Conservation (phyloP, 2,329 filamentous ascomycete species). For the Lecanicillium sp. region DNA sequence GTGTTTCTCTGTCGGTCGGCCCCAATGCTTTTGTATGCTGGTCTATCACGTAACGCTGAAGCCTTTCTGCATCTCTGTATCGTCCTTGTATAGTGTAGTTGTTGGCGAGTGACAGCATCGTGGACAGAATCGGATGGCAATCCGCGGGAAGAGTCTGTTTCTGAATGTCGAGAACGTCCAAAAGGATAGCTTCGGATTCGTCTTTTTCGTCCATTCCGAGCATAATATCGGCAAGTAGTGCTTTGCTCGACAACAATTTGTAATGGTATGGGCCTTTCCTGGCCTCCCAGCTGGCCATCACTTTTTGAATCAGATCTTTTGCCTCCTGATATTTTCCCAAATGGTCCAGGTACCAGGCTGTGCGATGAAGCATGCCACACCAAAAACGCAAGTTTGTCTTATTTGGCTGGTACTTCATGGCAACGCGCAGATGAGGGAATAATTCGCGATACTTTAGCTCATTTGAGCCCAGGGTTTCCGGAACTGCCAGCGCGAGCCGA, state of each 20-base stretch:
- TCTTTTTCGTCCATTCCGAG: background rate
- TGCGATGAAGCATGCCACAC: background rate
- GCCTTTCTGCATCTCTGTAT: background rate
- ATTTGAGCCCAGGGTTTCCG: background rate
- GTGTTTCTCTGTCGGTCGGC: background rate
- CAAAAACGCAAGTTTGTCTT: background rate
- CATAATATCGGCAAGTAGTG: background rate
- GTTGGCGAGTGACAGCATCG: background rate
- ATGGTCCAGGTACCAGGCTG: background rate
- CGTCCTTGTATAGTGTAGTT: background rate
- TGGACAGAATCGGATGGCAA: background rate
- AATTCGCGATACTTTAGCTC: background rate
- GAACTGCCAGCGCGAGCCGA: background rate
- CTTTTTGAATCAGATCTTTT: background rate
- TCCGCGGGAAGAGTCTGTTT: no score
- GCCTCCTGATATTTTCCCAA: background rate
- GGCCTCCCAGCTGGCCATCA: background rate
- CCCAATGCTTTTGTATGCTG: no score
- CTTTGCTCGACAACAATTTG: background rate
- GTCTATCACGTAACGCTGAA: background rate
- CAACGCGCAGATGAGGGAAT: background rate
- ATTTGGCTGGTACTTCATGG: background rate
- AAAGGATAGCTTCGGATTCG: background rate
- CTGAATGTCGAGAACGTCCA: no score
- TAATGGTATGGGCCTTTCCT: background rate